Base-by-base conservation (phyloP, 768 basidiomycete genomes). In the Tephrocybe sp. region DNA sequence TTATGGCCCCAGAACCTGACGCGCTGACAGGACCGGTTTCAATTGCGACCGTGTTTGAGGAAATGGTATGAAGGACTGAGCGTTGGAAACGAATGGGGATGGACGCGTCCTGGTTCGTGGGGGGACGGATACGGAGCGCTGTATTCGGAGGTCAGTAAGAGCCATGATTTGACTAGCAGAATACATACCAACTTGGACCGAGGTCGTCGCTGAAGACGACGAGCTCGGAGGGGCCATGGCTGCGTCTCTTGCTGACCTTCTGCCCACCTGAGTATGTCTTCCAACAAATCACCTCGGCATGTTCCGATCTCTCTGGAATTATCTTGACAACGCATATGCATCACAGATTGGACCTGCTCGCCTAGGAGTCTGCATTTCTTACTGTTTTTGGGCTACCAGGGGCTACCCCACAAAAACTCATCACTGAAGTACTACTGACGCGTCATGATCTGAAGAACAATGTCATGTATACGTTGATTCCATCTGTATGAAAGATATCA, bases 31-130 rank as follows among this genome's bases (percentile, higher is more conserved):
- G 74, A 43, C 80, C 74, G 48, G 83, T 72, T 68, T 98, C 96
- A 58, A 97, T 85, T n/a, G 84, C 69, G 54, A 98, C 83, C n/a
- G 82, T 81, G 42, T 84, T 90, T 20, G 80, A 59, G 16, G 89
- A 83, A 45, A 77, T 75, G 17, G 90, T 79, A 62, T 91, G 87
- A 71, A 98, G 84, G 64, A 94, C 85, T 57, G 84, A 81, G 57
- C 89, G 84, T 72, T 97, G 95, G 70, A 98, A 97, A 67, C 96
- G 89, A 68, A 87, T 84, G 61, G 96, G 96, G 56, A 96, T 93
- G 64, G 87, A 86, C 45, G 85, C 74, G 74, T 97, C 94, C 67
- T 95, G 89, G 31, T 78, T 69, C 39, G 92, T 92, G 39, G 87
- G 79, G 23, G 95, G 95, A 54, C 94, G 85, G 57, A 98, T 94